phyloP scores from a whole-genome alignment of 2,329 filamentous ascomycete genomes.

The Pestalotiopsis sp. region DNA sequence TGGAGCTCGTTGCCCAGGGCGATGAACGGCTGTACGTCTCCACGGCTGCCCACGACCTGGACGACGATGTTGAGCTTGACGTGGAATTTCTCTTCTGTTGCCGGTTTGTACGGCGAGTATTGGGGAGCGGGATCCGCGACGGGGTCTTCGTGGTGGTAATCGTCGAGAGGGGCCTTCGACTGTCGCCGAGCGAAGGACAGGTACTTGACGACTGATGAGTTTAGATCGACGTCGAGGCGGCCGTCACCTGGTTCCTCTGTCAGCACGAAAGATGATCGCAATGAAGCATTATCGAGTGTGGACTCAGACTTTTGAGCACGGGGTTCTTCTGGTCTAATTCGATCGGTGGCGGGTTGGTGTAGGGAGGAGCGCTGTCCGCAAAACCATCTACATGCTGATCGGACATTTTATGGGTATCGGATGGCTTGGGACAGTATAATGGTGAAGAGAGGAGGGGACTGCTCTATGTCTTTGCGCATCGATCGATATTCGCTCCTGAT shows the following conservation, averaged over 20 bases:
- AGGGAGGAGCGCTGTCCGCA: neutral
- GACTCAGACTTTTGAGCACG: neutral
- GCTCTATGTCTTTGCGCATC: neutral
- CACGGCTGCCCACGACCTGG: slow-evolving; percentile 74
- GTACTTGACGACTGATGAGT: neutral
- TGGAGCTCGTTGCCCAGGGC: slow-evolving; percentile 68
- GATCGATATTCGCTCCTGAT: neutral
- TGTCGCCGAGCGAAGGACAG: neutral
- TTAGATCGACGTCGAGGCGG: neutral
- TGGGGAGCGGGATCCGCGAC: neutral
- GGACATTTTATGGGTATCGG: neutral
- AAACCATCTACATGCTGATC: neutral
- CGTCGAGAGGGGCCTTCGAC: neutral
- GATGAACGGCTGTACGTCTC: slow-evolving; percentile 77
- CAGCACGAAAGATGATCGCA: neutral
- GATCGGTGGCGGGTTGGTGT: neutral
- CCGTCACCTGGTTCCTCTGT: neutral
- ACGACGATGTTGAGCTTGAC: slow-evolving; percentile 70
- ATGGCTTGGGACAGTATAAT: neutral
- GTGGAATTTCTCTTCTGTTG: neutral
- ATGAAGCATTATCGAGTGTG: neutral
- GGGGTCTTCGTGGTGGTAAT: neutral
- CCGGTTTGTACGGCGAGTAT: neutral
- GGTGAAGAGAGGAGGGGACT: neutral
- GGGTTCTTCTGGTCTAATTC: neutral